Conservation (phyloP, 73 alveolate species). For the Paramecium tetraurelia region DNA sequence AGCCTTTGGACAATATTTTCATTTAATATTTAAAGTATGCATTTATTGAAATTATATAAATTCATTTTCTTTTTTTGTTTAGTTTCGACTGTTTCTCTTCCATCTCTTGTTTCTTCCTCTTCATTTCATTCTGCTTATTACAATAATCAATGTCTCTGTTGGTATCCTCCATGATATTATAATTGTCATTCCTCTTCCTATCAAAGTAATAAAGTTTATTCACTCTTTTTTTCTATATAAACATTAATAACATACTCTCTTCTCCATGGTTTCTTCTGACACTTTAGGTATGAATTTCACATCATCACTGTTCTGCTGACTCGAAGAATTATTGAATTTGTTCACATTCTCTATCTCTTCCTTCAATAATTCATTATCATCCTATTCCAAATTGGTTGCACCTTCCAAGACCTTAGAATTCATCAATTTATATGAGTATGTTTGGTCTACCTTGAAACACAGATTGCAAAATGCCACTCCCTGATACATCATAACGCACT, state of each 20-base stretch:
- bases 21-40: neutral
- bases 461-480: constrained; percentile 8
- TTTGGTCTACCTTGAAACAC: neutral
- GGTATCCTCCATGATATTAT: neutral
- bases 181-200: neutral
- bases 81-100: neutral
- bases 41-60: neutral
- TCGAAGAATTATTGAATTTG: neutral
- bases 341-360: neutral
- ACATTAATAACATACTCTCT: neutral
- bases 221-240: neutral
- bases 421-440: neutral
- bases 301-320: neutral
- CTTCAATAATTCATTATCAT: neutral
- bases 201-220: neutral
- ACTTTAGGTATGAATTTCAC: neutral
- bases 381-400: neutral
- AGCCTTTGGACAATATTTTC: neutral
- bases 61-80: neutral
- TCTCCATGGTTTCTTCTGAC: neutral
- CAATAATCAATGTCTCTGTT: neutral
- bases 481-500: neutral
- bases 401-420: neutral
- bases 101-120: neutral
- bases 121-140: neutral